A percentile compares a stretch with the other conserved stretches of the same genome.
Evolutionary conservation across 345 rosid species (phyloP).

Genomic region (Trapa bicornis): DNA sequence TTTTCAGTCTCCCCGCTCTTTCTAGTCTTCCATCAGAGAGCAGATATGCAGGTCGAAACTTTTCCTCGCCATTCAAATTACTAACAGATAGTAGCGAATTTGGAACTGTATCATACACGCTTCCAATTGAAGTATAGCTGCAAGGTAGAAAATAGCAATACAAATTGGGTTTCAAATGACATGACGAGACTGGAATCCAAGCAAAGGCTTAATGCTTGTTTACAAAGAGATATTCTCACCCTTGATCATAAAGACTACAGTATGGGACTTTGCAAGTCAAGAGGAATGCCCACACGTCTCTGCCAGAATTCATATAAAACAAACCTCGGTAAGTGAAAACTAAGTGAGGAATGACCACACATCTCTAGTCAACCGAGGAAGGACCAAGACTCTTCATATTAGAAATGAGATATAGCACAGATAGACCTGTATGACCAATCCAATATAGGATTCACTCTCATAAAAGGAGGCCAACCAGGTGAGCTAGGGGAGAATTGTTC

Average conservation of each 20-base stretch:
- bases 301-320: conserved; percentile 18
- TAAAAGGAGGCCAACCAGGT: conserved; percentile 98
- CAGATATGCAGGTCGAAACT: conserved; percentile 87
- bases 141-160: not conserved
- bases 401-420: conserved; percentile 3
- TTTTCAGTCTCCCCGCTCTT: conserved; percentile 92
- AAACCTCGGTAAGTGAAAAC: not conserved
- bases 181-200: not conserved
- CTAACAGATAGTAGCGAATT: conserved; percentile 50
- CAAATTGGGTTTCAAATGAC: not conserved
- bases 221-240: conserved; percentile 31
- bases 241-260: conserved; percentile 94
- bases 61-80: conserved; percentile 33
- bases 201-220: not conserved
- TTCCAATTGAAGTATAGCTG: conserved; percentile 97
- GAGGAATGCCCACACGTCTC: conserved; percentile 97
- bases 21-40: conserved; percentile 95
- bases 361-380: not conserved
- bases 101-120: conserved; percentile 87
- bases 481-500: conserved; percentile 98
- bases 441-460: conserved; percentile 98
- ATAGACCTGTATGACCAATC: conserved; percentile 96
- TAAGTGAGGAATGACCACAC: not conserved
- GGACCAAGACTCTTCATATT: not conserved
- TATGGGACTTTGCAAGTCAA: conserved; percentile 84